Conservation (phyloP, 257 asterid genomes). For the Thymus quinquecostatus region DNA sequence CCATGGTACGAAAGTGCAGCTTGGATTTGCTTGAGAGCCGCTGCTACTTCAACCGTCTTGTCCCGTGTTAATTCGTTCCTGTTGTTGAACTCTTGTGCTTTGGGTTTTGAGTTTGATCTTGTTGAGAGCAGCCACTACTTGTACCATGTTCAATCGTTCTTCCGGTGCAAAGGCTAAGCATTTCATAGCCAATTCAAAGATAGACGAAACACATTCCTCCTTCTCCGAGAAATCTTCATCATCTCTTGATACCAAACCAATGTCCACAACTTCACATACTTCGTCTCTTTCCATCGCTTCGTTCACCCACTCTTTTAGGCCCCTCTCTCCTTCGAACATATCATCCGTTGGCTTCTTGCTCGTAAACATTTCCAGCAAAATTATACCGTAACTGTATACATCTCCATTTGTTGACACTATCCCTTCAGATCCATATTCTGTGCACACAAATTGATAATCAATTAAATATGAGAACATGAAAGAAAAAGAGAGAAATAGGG, state of each 20-base stretch:
- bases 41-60: no score
- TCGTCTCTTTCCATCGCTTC: not conserved
- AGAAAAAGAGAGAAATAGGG: not conserved
- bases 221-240: not conserved
- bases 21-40: no score
- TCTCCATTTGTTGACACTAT: not conserved
- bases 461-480: no score
- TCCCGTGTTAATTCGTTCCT: no score
- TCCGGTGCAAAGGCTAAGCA: not conserved
- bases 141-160: not conserved
- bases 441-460: not conserved
- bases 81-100: not conserved
- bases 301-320: not conserved
- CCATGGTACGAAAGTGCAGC: no score
- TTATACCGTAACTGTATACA: not conserved
- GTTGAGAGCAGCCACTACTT: not conserved
- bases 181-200: conserved; percentile 8
- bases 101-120: not conserved
- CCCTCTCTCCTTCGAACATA: not conserved
- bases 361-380: not conserved
- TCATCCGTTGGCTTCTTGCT: not conserved
- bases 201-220: not conserved
- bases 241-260: not conserved
- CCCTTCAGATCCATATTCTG: conserved; percentile 1
- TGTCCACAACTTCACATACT: not conserved